Evolutionary conservation across 768 basidiomycete species (phyloP), one percentile per base, ranked within the genome.

Genomic region (Mycena latifolia): DNA sequence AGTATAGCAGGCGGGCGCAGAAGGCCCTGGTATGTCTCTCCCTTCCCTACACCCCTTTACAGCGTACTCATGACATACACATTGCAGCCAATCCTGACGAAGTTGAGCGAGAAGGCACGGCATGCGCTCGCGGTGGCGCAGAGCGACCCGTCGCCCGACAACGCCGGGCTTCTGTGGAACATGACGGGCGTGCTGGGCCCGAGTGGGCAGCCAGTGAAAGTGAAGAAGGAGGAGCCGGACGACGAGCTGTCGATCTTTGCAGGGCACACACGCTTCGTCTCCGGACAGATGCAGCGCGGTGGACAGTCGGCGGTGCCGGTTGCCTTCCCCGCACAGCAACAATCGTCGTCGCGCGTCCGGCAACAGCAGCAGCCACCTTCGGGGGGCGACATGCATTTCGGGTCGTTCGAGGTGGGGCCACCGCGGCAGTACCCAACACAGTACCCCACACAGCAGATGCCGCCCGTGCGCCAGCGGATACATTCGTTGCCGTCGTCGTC

Each of bases 181-280:
- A 76, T 89, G 69, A 50, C 46, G 5, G 69, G 69, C 17, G 69
- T 70, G 31, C 56, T 70, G 24, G 69, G 69, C 29, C 61, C 69
- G 22, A 25, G 28, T 11, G 68, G 68, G 29, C 39, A 39, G 29
- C 68, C 68, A 7, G 69, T 70, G 31, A 62, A 66, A 41, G 69
- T 70, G 69, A 84, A 86, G 57, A 78, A 83, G 61, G 86, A 87
- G 53, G 82, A 82, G 14, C 80, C 77, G 0, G 89, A 88, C 22
- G 91, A 92, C 63, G 91, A 91, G 66, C 79, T 93, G 5, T 80
- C 86, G 0, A 90, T 92, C 47, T 89, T 92, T 70, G 87, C 89
- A 0, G 92, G 91, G 5, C 85, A 86, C 63, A 89, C 86, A 0
- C 82, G 87, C 11, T 85, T 92, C 43, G 85, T 92, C 17, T 85